Evolutionary conservation across 2,329 filamentous ascomycete genomes (phyloP), one percentile per base, ranked within the genome.

Genomic region (Aspergillus sp.): DNA sequence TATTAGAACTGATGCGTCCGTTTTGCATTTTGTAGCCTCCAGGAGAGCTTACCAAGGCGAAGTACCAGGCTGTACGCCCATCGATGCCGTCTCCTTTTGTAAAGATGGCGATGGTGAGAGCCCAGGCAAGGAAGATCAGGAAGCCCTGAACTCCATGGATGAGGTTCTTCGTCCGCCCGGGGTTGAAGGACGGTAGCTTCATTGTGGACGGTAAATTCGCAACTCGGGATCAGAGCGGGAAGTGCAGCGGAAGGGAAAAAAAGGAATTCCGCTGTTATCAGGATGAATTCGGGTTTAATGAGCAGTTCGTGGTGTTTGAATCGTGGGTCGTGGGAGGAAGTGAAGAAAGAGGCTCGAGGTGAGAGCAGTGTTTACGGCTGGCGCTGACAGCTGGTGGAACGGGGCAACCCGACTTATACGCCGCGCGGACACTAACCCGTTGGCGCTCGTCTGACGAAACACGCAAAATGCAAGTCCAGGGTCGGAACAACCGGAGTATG

Each of bases 111-210:
- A 87, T 80, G 11, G 82, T 83, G 50, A 87, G 72, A 54, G 80
- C 82, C 76, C 80, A 83, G 44, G 78, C 81, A 27, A 87, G 70
- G 70, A 87, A 86, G 62, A 86, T 82, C 59, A 84, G 71, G 43
- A 85, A 70, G 11, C 70, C 78, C 66, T 87, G 84, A 47, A 78
- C 67, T 44, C 76, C 76, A 69, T 87, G 85, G 40, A 83, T 70
- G 43, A 77, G 73, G 45, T 81, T 81, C 71, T 87, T 87, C 65
- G 78, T 79, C 67, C 82, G 80, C 62, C 84, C 82, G 31, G 82
- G 74, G 63, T 80, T 75, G 45, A 77, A 76, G 52, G 72, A 73
- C 17, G 68, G 64, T 41, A 65, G 63, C 52, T 56, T 66, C 69
- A 74, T 70, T 39, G 59, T 50, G 61, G 4, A 9, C 9, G 52